phyloP scores from a whole-genome alignment of 164 flowering plant genomes.

The Echeveria elegans region DNA sequence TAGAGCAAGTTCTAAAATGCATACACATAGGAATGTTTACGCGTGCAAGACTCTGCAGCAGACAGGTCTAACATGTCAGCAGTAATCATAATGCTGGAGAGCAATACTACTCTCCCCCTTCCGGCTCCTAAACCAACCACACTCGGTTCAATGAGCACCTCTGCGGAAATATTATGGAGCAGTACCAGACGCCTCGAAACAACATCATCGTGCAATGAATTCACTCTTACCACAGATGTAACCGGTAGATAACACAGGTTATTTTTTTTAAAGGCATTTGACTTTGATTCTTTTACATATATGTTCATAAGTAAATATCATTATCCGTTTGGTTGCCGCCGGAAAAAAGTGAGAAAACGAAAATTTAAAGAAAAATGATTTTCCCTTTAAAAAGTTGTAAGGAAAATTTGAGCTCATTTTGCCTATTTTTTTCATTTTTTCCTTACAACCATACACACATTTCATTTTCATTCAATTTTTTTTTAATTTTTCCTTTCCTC shows the following conservation, averaged over 20 bases:
- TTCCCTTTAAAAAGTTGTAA: too few relatives aligned
- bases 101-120: constrained; percentile 17
- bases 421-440: too few relatives aligned
- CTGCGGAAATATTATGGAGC: constrained; percentile 12
- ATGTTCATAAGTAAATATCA: background rate
- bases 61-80: constrained; percentile 33
- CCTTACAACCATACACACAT: too few relatives aligned
- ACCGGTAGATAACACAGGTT: background rate
- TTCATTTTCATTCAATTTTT: too few relatives aligned
- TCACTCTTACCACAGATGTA: background rate
- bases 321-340: too few relatives aligned
- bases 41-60: constrained; percentile 35
- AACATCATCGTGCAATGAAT: background rate
- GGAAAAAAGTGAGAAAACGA: too few relatives aligned
- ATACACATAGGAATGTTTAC: constrained; percentile 32
- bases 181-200: constrained; percentile 12
- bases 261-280: background rate
- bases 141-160: constrained; percentile 19
- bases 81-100: constrained; percentile 31
- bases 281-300: background rate
- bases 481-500: too few relatives aligned
- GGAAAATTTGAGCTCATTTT: too few relatives aligned
- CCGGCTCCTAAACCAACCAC: constrained; percentile 26
- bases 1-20: constrained; percentile 26
- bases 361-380: too few relatives aligned